A percentile compares a stretch with the other conserved stretches of the same genome.
Conservation (phyloP, 2,329 filamentous ascomycete genomes). For the Furcasterigmium furcatum region DNA sequence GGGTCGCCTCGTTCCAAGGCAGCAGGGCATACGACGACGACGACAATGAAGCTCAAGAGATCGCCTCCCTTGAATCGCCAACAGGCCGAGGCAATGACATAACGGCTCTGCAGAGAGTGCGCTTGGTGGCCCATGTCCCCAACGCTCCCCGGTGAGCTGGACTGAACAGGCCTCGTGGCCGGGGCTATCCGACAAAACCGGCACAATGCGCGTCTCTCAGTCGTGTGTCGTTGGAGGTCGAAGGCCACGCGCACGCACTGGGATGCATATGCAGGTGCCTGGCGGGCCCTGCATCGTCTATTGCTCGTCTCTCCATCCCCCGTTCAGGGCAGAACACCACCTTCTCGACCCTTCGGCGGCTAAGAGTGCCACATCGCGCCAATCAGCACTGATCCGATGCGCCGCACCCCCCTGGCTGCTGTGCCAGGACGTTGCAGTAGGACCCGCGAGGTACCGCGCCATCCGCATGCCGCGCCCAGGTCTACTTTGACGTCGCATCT, state of each 20-base stretch:
- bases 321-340: neutral
- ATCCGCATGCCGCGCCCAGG: neutral
- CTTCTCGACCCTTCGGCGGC: slow-evolving; percentile 1
- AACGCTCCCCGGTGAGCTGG: no score
- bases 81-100: no score
- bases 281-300: neutral
- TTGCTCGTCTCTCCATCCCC: neutral
- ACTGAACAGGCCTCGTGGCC: no score
- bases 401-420: neutral
- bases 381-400: neutral
- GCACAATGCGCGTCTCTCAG: neutral
- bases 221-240: neutral
- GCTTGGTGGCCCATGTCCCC: no score
- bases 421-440: neutral
- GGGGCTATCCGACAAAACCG: neutral
- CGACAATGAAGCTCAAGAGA: no score
- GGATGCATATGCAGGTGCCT: slow-evolving; percentile 3
- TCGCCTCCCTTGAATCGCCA: no score
- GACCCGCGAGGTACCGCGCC: slow-evolving; percentile 4
- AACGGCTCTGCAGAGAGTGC: no score
- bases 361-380: neutral
- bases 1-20: no score
- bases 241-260: neutral
- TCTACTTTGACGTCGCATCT: neutral
- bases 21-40: no score